These are phyloP conservation scores for Yueomyces sinensis DNA, from an alignment of 805 yeast genomes.

Conservation along the genomic window DNA sequence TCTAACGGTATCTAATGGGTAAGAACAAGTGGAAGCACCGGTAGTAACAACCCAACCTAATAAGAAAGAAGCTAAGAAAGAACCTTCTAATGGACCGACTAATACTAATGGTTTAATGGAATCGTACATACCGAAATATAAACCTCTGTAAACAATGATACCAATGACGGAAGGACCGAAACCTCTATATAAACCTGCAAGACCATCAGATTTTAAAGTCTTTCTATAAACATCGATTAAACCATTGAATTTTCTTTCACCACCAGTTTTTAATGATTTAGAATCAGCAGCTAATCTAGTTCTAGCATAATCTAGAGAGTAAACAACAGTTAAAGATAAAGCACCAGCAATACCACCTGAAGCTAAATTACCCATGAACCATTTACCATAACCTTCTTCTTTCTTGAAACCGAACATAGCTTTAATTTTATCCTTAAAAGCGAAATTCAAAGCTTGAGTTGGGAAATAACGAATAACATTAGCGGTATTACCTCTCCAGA, in stretches of 20 bases:
- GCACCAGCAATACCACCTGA: slow-evolving; percentile 99
- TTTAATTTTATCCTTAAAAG: slow-evolving; percentile 97
- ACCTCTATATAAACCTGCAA: slow-evolving; percentile 98
- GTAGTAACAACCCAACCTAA: slow-evolving; percentile 98
- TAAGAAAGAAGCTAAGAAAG: slow-evolving; percentile 88
- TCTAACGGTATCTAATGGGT: slow-evolving; percentile 98
- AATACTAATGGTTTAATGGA: slow-evolving; percentile 90
- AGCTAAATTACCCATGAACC: slow-evolving; percentile 97
- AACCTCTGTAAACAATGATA: slow-evolving; percentile 98
- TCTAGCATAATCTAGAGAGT: slow-evolving; percentile 95
- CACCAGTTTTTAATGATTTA: slow-evolving; percentile 72
- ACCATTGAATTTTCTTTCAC: slow-evolving; percentile 96
- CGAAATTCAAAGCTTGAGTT: slow-evolving; percentile 96
- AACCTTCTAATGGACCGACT: slow-evolving; percentile 89
- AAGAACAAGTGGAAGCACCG: slow-evolving; percentile 96
- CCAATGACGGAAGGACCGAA: slow-evolving; percentile 97
- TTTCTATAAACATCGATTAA: slow-evolving; percentile 90
- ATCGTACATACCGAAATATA: slow-evolving; percentile 96
- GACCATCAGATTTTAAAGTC: slow-evolving; percentile 91
- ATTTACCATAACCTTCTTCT: slow-evolving; percentile 81
- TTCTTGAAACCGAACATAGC: slow-evolving; percentile 93
- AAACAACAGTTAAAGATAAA: slow-evolving; percentile 9
- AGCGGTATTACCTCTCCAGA: slow-evolving; percentile 99
- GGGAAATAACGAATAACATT: slow-evolving; percentile 99
- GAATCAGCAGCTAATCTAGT: slow-evolving; percentile 98